Evolutionary conservation across 192 early-diverging fungal species (phyloP).

Genomic region (Spinellus fusiger): DNA sequence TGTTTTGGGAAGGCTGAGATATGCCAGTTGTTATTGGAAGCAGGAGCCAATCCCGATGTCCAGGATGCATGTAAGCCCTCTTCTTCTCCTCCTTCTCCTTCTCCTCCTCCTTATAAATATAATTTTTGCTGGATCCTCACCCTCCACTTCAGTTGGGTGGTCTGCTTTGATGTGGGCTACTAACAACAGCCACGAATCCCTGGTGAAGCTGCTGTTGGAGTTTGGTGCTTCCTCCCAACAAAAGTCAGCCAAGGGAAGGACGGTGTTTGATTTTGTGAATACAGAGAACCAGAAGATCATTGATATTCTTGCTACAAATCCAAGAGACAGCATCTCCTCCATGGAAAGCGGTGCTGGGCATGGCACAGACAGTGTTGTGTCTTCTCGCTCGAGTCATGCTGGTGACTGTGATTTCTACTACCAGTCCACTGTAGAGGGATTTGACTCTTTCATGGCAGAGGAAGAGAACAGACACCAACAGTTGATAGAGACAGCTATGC

Average conservation of each 20-base stretch:
- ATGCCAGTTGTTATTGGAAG: conserved; percentile 61
- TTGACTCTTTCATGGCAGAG: conserved; percentile 23
- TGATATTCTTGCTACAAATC: conserved; percentile 44
- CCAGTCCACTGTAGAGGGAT: conserved; percentile 25
- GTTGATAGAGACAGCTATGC: conserved; percentile 20
- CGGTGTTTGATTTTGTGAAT: conserved; percentile 71
- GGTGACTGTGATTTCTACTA: conserved; percentile 33
- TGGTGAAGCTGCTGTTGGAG: conserved; percentile 73
- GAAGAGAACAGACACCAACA: conserved; percentile 21
- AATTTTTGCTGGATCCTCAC: conserved; percentile 1
- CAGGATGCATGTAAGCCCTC: conserved; percentile 51
- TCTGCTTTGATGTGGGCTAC: conserved; percentile 92
- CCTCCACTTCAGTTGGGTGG: conserved; percentile 60
- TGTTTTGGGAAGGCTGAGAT: conserved; percentile 82
- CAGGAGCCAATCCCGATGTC: conserved; percentile 68
- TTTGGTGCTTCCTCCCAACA: conserved; percentile 64
- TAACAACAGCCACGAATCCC: conserved; percentile 69
- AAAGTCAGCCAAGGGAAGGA: conserved; percentile 67
- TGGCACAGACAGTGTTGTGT: conserved; percentile 22
- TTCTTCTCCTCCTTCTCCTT: background rate
- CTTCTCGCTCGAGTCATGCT: conserved; percentile 17
- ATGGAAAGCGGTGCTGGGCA: conserved; percentile 22
- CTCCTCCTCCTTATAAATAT: background rate
- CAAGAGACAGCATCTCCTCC: conserved; percentile 30
- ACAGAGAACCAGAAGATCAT: conserved; percentile 53